A percentile compares a stretch with the other conserved stretches of the same genome.
Conservation (phyloP, 2,329 filamentous ascomycete genomes). For the Phoma sp. region DNA sequence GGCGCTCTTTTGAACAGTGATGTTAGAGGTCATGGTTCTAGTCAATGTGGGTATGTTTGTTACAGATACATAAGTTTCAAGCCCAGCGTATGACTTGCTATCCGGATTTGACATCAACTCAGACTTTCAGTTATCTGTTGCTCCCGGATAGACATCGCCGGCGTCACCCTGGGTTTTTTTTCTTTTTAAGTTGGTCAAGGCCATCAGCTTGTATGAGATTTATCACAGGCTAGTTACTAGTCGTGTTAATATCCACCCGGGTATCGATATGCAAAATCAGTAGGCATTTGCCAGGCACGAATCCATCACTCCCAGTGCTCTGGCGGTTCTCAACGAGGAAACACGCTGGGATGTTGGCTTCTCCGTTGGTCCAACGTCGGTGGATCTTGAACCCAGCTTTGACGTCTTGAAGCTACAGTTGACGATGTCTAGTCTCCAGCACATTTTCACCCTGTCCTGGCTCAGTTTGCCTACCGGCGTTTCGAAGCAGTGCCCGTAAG, state of each 20-base stretch:
- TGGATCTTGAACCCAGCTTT: constrained; percentile 24
- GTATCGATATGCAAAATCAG: constrained; percentile 37
- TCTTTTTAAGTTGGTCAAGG: constrained; percentile 20
- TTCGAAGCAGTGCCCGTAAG: constrained; percentile 25
- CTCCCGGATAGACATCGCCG: constrained; percentile 29
- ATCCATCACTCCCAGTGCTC: constrained; percentile 24
- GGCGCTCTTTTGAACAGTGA: constrained; percentile 24
- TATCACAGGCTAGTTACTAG: constrained; percentile 30
- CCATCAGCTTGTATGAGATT: constrained; percentile 34
- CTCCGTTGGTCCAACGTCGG: constrained; percentile 31
- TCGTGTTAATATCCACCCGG: constrained; percentile 14
- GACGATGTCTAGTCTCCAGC: constrained; percentile 22
- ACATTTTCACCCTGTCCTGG: constrained; percentile 29
- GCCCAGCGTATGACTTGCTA: constrained; percentile 26
- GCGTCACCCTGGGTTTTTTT: constrained; percentile 25
- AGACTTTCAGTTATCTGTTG: constrained; percentile 22
- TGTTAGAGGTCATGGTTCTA: constrained; percentile 29
- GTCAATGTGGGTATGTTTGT: constrained; percentile 22
- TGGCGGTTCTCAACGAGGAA: constrained; percentile 33
- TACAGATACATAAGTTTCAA: constrained; percentile 27
- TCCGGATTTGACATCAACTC: constrained; percentile 22
- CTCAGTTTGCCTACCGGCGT: constrained; percentile 27
- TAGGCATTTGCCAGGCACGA: constrained; percentile 27
- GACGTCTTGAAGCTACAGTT: constrained; percentile 29
- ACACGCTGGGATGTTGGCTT: constrained; percentile 24